phyloP scores from a whole-genome alignment of 208 protist species.

The Crithidia brevicula region DNA sequence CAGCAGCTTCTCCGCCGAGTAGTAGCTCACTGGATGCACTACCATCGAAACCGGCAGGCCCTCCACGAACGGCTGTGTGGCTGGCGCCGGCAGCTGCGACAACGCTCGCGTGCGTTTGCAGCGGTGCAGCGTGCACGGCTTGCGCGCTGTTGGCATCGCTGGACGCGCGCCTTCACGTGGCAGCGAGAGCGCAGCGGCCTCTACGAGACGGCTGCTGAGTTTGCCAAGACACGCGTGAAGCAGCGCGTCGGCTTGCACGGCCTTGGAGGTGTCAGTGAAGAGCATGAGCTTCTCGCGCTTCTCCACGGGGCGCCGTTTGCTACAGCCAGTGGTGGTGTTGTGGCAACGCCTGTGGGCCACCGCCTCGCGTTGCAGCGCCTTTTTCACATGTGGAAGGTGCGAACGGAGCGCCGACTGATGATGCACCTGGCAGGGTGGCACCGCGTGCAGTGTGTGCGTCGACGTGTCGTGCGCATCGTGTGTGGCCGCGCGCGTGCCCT shows the following conservation, averaged over 20 bases:
- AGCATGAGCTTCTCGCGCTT: constrained; percentile 8
- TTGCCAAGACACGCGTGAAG: constrained; percentile 8
- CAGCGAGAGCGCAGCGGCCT: constrained; percentile 23
- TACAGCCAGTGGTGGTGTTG: not conserved
- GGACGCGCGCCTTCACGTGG: constrained; percentile 24
- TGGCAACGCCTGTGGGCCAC: constrained; percentile 25
- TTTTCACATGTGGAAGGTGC: constrained; percentile 39
- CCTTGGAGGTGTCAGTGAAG: not conserved
- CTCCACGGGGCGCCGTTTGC: constrained; percentile 17
- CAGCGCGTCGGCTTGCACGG: not conserved
- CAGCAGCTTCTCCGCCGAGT: not conserved
- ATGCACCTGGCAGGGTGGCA: constrained; percentile 39
- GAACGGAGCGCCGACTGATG: constrained; percentile 47
- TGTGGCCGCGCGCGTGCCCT: constrained; percentile 15
- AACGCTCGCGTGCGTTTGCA: constrained; percentile 20
- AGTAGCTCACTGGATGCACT: constrained; percentile 35
- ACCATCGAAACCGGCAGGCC: constrained; percentile 4
- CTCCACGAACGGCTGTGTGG: constrained; percentile 1
- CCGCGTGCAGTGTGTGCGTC: constrained; percentile 21
- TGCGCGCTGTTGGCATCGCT: constrained; percentile 33
- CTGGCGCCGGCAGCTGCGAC: constrained; percentile 21
- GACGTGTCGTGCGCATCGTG: constrained; percentile 9
- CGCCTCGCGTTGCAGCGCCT: constrained; percentile 25
- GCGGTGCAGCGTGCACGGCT: constrained; percentile 9
- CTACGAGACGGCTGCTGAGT: constrained; percentile 23